Conservation (phyloP, 176 grass and related monocot genomes). For the Phragmites australis region DNA sequence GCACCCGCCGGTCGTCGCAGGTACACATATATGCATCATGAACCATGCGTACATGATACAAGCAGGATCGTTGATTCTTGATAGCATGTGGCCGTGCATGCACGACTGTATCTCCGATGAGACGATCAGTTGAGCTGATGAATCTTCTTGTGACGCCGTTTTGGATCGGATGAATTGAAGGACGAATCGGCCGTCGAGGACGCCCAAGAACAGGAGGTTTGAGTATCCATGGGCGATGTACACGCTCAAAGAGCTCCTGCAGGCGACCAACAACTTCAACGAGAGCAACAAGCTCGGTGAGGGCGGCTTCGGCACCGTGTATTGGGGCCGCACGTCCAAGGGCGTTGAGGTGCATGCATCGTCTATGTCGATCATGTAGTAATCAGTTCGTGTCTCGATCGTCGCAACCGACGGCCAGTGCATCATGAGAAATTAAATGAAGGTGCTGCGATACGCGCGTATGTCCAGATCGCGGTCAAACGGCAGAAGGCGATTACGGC, state of each 20-base stretch:
- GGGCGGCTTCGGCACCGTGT: slow-evolving; percentile 81
- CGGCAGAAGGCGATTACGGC: slow-evolving; percentile 68
- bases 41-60: not conserved
- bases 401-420: not conserved
- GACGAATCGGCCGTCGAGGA: slow-evolving; percentile 19
- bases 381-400: not conserved
- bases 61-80: not conserved
- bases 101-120: not conserved
- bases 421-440: not conserved
- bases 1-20: not conserved
- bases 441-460: not conserved
- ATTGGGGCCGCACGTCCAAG: slow-evolving; percentile 59
- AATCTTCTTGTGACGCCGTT: not conserved
- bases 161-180: not conserved
- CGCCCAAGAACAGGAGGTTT: slow-evolving; percentile 34
- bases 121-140: not conserved
- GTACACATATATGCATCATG: slow-evolving; percentile 8
- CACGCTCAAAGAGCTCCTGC: slow-evolving; percentile 66
- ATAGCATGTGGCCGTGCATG: not conserved
- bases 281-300: slow-evolving; percentile 69
- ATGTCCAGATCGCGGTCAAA: slow-evolving; percentile 67
- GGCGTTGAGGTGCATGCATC: slow-evolving; percentile 47
- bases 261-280: slow-evolving; percentile 71
- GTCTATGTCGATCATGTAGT: not conserved
- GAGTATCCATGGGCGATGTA: slow-evolving; percentile 79